Base-by-base conservation (phyloP, 1,139 yeast genomes). In the Groenewaldozyma sp. region DNA sequence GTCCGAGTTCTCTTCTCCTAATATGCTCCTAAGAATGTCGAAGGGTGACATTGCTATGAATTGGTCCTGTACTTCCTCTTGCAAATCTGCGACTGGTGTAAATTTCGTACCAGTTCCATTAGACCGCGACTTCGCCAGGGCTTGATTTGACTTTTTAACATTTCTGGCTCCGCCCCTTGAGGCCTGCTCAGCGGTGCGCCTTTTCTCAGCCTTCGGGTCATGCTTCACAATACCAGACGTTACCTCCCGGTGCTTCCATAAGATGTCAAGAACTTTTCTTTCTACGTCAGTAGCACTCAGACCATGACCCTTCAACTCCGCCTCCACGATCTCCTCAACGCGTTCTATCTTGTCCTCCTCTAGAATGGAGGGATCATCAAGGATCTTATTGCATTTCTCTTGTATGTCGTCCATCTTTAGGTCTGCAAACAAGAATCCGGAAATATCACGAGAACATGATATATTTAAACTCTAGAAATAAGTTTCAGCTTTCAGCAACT, bases 281-380 rank as follows among this genome's bases (percentile, higher is more conserved):
- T 49, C 67, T 44, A 44, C 45, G 37, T 41, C 60, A 11, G 24
- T 47, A 3, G 40, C 41, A 16, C 28, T 26, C 26, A 38, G 26
- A 14, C 33, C 28, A 36, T 45, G 38, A 10, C 39, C 39, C 2
- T 49, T 47, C 18, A 46, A 50, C 24, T 46, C 42, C 24, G 42
- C 43, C 3, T 43, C 42, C 16, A 64, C 65, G 3, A 62, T 46
- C 11, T 52, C 56, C 41, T 65, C 68, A 10, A 65, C 52, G 37
- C 44, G 42, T 42, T 65, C 70, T 14, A 65, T 57, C 34, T 57
- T 55, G 36, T 63, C 67, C 45, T 65, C 70, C 42, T 65, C 70
- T 13, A 53, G 47, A 3, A 60, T 28, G 7, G 37, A 32, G 6
- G 45, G 46, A 39, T 62, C 56, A 26, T 60, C 58, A 24, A 64